Evolutionary conservation across 352 stramenopile genomes (phyloP), one percentile per base, ranked within the genome.

Genomic region (Globisporangium camurandrum): DNA sequence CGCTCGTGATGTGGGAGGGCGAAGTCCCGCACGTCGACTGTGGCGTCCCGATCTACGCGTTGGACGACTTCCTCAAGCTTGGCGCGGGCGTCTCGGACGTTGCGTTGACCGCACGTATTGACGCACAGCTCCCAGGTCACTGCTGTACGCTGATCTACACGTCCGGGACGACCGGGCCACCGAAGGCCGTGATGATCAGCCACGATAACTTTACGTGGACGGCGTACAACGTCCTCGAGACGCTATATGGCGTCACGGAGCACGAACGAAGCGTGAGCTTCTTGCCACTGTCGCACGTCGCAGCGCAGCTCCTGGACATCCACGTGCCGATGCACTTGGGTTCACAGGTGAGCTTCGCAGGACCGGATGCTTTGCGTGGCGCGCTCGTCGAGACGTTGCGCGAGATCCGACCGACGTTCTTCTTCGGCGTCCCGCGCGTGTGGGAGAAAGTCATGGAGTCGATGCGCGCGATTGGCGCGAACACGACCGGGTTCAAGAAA

Each of bases 121-220:
- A 38, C 19, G 60, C 56, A 6, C 71, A 85, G 58, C 58, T 56
- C 34, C 73, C 75, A 20, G 73, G 71, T 19, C 69, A 88, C 55
- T 88, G 82, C 61, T 79, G 69, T 43, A 89, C 83, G 37, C 63
- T 96, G 22, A 94, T 97, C 56, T 97, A 97, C 72, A 97, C 87
- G 26, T 95, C 80, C 2, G 91, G 91, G 31, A 85, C 75, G 27
- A 88, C 75, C 6, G 75, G 75, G 14, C 62, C 65, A 22, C 66
- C 75, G 16, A 88, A 88, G 59, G 75, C 64, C 54, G 75, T 85
- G 34, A 85, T 88, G 75, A 75, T 88, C 63, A 85, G 73, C 19
- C 72, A 88, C 52, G 75, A 88, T 61, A 84, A 84, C 52, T 76
- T 86, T 44, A 83, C 75, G 19, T 88, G 77, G 77, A 83, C 71